Conservation (phyloP, 2,329 filamentous ascomycete species). For the Metarhizium sp. region DNA sequence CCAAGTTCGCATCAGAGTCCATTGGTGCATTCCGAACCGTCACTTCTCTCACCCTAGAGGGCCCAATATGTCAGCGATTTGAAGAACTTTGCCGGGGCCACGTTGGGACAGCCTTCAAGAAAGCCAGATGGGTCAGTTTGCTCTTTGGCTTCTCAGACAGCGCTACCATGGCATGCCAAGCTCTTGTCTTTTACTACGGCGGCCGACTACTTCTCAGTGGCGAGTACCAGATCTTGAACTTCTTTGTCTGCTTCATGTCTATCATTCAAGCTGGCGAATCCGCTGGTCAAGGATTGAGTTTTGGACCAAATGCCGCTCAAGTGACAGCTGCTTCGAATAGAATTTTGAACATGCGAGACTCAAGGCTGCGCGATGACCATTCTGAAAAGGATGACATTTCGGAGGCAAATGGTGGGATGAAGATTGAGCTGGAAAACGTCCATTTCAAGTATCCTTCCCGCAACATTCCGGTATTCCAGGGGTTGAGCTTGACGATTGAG, state of each 20-base stretch:
- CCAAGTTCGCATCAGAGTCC: conserved; percentile 65
- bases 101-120: conserved; percentile 48
- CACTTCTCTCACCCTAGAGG: conserved; percentile 59
- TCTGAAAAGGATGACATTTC: conserved; percentile 28
- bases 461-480: conserved; percentile 46
- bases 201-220: conserved; percentile 44
- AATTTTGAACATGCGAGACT: conserved; percentile 43
- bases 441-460: conserved; percentile 54
- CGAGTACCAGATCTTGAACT: conserved; percentile 37
- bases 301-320: conserved; percentile 55
- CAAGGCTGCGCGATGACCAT: conserved; percentile 24
- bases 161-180: conserved; percentile 52
- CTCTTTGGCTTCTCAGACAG: conserved; percentile 64
- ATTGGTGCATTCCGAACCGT: conserved; percentile 69
- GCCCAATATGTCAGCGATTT: conserved; percentile 54
- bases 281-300: conserved; percentile 58
- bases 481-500: conserved; percentile 53
- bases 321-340: conserved; percentile 50
- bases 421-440: conserved; percentile 46
- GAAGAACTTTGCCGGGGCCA: conserved; percentile 47
- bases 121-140: conserved; percentile 51
- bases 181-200: conserved; percentile 59
- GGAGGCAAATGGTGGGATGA: conserved; percentile 38
- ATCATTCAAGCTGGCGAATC: conserved; percentile 59
- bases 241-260: conserved; percentile 54